phyloP scores from a whole-genome alignment of 192 early-diverging fungal genomes.

The Rhizophagus sp. region DNA sequence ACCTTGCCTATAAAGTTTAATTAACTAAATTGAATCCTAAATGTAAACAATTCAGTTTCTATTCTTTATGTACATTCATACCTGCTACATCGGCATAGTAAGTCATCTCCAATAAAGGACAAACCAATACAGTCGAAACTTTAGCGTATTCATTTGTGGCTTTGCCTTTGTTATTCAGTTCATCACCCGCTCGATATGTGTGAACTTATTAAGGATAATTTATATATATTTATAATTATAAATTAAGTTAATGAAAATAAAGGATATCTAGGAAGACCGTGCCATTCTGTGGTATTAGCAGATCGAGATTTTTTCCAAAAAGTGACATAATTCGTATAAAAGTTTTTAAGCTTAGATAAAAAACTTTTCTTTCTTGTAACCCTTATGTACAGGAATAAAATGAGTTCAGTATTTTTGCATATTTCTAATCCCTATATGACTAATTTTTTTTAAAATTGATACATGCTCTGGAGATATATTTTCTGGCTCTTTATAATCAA shows the following conservation, averaged over 20 bases:
- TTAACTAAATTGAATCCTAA: neutral
- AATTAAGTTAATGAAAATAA: neutral
- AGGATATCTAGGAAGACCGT: slow-evolving; percentile 61
- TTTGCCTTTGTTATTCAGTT: neutral
- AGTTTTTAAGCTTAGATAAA: neutral
- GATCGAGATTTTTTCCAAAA: slow-evolving; percentile 15
- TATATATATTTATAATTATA: slow-evolving; percentile 31
- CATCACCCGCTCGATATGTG: slow-evolving; percentile 30
- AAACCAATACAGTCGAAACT: slow-evolving; percentile 61
- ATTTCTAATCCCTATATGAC: neutral
- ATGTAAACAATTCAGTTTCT: neutral
- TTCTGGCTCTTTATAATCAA: slow-evolving; percentile 54
- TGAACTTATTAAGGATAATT: slow-evolving; percentile 31
- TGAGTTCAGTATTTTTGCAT: neutral
- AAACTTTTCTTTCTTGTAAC: neutral
- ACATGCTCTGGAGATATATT: neutral
- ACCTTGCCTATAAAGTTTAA: slow-evolving; percentile 41
- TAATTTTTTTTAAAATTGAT: neutral
- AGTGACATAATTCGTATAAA: neutral
- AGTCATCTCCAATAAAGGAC: slow-evolving; percentile 50
- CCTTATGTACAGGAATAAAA: neutral
- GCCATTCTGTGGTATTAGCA: slow-evolving; percentile 49
- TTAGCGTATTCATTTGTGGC: slow-evolving; percentile 65
- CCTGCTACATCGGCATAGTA: slow-evolving; percentile 74
- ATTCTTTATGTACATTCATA: slow-evolving; percentile 19